These are phyloP conservation scores for Emydomyces testavorans DNA, from an alignment of 2,329 filamentous ascomycete species.

Conservation along the genomic window DNA sequence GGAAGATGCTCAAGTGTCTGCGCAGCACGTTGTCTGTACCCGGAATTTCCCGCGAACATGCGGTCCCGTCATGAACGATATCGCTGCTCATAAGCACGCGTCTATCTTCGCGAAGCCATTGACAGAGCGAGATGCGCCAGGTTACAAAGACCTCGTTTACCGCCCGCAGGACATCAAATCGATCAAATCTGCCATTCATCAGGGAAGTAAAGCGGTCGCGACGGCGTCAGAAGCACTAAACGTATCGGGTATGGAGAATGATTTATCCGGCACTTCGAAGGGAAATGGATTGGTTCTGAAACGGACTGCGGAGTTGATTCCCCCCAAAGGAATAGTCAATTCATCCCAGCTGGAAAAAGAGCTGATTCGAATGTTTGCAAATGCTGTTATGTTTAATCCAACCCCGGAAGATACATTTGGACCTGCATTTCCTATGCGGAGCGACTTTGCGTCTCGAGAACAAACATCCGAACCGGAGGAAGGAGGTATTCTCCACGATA, in stretches of 20 bases:
- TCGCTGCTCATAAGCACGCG: constrained; percentile 63
- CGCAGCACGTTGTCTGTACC: constrained; percentile 33
- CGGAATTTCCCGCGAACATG: constrained; percentile 53
- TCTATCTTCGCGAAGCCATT: constrained; percentile 69
- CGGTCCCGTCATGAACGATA: constrained; percentile 61
- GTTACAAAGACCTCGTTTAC: constrained; percentile 61
- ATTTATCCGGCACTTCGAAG: constrained; percentile 35
- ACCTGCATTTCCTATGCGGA: constrained; percentile 45
- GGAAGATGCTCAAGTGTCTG: constrained; percentile 19
- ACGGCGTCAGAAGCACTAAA: constrained; percentile 50
- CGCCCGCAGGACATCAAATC: constrained; percentile 67
- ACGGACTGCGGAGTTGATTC: constrained; percentile 65
- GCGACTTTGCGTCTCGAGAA: constrained; percentile 27
- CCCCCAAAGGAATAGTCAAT: constrained; percentile 85
- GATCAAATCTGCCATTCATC: constrained; percentile 58
- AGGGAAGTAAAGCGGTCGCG: constrained; percentile 36
- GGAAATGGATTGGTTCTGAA: constrained; percentile 33
- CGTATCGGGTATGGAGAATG: constrained; percentile 45
- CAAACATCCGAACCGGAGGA: constrained; percentile 54
- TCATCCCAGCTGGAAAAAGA: constrained; percentile 86
- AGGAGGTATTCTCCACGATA: constrained; percentile 77
- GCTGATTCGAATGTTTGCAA: constrained; percentile 91
- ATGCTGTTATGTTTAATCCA: constrained; percentile 96
- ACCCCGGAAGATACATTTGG: constrained; percentile 63
- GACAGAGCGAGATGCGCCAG: constrained; percentile 62